Percentiles rank a stretch among this genome's conserved stretches.
phyloP scores from a whole-genome alignment of 192 early-diverging fungal genomes.

The Coemansia sp. region DNA sequence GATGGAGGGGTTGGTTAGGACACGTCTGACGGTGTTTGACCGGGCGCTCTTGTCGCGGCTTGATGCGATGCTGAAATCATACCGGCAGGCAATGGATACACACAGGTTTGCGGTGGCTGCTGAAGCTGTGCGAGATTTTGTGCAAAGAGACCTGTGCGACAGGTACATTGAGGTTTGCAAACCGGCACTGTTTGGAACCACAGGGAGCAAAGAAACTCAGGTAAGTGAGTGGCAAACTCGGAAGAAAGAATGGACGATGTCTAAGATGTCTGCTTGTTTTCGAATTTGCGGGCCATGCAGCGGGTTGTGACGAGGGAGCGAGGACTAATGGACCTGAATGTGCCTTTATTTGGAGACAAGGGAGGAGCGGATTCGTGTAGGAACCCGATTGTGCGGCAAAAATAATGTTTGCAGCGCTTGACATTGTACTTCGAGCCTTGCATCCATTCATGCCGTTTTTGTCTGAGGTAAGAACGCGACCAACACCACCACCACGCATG shows the following conservation, averaged over 20 bases:
- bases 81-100: slow-evolving; percentile 66
- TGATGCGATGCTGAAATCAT: slow-evolving; percentile 64
- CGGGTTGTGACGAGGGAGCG: too few species aligned
- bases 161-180: slow-evolving; percentile 90
- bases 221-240: slow-evolving; percentile 49
- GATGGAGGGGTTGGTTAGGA: slow-evolving; percentile 38
- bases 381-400: slow-evolving; percentile 31
- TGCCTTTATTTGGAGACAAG: background rate
- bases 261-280: too few species aligned
- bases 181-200: slow-evolving; percentile 66
- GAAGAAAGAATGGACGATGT: background rate
- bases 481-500: background rate
- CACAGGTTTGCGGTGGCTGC: slow-evolving; percentile 77
- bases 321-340: background rate
- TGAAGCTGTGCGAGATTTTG: slow-evolving; percentile 80
- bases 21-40: slow-evolving; percentile 68
- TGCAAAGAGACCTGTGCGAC: slow-evolving; percentile 93
- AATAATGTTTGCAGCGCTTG: slow-evolving; percentile 44
- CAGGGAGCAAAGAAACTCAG: slow-evolving; percentile 52
- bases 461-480: slow-evolving; percentile 69
- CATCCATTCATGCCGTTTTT: slow-evolving; percentile 99
- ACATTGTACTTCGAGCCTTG: slow-evolving; percentile 66
- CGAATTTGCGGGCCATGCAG: too few species aligned
- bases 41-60: slow-evolving; percentile 83
- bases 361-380: slow-evolving; percentile 12